Evolutionary conservation across 2,329 filamentous ascomycete species (phyloP).

Genomic region (Colletotrichum somersetense): DNA sequence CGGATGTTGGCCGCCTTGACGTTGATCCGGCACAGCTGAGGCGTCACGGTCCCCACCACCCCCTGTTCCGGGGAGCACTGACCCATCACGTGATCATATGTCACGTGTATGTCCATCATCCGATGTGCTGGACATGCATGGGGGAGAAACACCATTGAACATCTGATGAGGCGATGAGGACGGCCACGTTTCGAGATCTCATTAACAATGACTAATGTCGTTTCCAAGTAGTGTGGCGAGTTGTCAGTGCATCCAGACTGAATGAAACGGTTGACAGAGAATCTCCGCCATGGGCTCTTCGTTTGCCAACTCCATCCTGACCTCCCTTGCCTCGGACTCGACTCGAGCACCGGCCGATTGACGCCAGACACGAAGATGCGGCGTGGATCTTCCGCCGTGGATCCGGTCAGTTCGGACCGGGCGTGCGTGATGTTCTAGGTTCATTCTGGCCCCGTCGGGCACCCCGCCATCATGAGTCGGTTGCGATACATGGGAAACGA

Average conservation of each 20-base stretch:
- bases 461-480: constrained; percentile 38
- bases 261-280: background rate
- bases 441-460: constrained; percentile 22
- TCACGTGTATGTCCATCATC: background rate
- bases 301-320: background rate
- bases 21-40: constrained; percentile 41
- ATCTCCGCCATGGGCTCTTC: background rate
- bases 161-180: background rate
- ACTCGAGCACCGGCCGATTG: background rate
- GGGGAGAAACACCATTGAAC: background rate
- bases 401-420: constrained; percentile 21
- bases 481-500: constrained; percentile 24
- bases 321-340: constrained; percentile 7
- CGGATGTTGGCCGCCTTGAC: constrained; percentile 36
- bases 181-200: background rate
- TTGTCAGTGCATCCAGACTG: background rate
- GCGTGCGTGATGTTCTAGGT: constrained; percentile 15
- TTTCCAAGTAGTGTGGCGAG: background rate
- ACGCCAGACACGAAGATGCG: constrained; percentile 4
- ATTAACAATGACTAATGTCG: background rate
- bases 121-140: background rate
- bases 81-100: background rate
- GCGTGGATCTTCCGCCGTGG: constrained; percentile 14
- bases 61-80: constrained; percentile 21
- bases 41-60: constrained; percentile 39